phyloP scores from a whole-genome alignment of 108 stramenopile genomes.

The Stephanodiscus minutulus region DNA sequence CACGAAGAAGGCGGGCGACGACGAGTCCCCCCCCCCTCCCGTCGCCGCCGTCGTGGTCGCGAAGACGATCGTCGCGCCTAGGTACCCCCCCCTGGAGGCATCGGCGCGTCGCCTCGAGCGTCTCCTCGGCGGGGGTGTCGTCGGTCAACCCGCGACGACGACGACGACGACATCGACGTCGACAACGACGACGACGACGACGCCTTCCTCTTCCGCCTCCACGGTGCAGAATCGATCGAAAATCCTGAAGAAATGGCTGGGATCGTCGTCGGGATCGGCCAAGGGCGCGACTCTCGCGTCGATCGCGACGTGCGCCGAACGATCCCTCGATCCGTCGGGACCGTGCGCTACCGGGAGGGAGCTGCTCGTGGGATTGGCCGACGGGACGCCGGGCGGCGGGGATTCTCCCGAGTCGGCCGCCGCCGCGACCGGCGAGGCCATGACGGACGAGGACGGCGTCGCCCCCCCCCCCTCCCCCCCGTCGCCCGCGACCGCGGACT shows the following conservation, averaged over 20 bases:
- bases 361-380: slow-evolving; percentile 24
- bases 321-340: slow-evolving; percentile 59
- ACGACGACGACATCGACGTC: background rate
- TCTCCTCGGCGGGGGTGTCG: slow-evolving; percentile 75
- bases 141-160: slow-evolving; percentile 13
- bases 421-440: slow-evolving; percentile 8
- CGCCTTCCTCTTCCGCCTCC: slow-evolving; percentile 43
- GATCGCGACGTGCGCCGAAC: slow-evolving; percentile 54
- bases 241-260: slow-evolving; percentile 83
- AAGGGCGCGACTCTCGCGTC: slow-evolving; percentile 53
- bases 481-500: slow-evolving; percentile 6
- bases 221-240: slow-evolving; percentile 41
- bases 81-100: slow-evolving; percentile 62
- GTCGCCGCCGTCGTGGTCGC: background rate
- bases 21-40: slow-evolving; percentile 1
- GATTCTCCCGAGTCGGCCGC: too few relatives aligned
- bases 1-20: background rate
- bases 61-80: background rate
- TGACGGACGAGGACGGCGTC: slow-evolving; percentile 15
- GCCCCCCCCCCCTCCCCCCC: slow-evolving; percentile 7
- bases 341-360: slow-evolving; percentile 50
- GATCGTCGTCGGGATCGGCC: slow-evolving; percentile 72
- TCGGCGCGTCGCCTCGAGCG: slow-evolving; percentile 80
- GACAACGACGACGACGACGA: background rate
- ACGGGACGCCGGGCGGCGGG: slow-evolving; percentile 9